Percentiles rank a stretch among this genome's conserved stretches.
phyloP scores from a whole-genome alignment of 208 protist species.

The Trypanosoma scelopori region DNA sequence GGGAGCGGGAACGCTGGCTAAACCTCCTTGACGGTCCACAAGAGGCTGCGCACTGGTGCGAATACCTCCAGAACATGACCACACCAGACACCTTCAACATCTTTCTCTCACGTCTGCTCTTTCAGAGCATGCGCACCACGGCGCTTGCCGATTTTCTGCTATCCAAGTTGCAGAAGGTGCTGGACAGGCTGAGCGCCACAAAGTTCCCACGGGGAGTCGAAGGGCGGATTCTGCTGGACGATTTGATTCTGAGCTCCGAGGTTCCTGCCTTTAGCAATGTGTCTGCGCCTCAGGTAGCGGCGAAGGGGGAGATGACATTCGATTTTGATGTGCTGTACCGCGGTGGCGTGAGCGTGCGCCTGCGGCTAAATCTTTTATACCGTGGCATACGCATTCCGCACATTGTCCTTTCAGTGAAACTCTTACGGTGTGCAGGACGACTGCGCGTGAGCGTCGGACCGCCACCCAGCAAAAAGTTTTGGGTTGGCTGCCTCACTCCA shows the following conservation, averaged over 20 bases:
- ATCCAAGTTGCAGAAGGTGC: slow-evolving; percentile 57
- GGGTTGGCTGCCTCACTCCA: slow-evolving; percentile 68
- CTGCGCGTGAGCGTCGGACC: slow-evolving; percentile 81
- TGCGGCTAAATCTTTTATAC: slow-evolving; percentile 69
- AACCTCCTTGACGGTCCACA: slow-evolving; percentile 45
- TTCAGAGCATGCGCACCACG: slow-evolving; percentile 67
- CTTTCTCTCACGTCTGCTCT: slow-evolving; percentile 73
- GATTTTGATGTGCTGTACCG: slow-evolving; percentile 84
- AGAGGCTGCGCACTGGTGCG: slow-evolving; percentile 63
- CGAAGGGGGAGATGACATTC: slow-evolving; percentile 79
- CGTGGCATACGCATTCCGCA: slow-evolving; percentile 78
- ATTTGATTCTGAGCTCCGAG: slow-evolving; percentile 64
- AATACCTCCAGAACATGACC: slow-evolving; percentile 54
- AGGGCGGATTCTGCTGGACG: slow-evolving; percentile 73
- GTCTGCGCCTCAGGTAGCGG: slow-evolving; percentile 49
- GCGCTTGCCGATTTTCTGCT: slow-evolving; percentile 48
- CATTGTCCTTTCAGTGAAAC: slow-evolving; percentile 60
- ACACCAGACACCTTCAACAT: slow-evolving; percentile 73
- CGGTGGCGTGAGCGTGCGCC: slow-evolving; percentile 62
- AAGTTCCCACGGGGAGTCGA: slow-evolving; percentile 81
- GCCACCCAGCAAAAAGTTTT: slow-evolving; percentile 85
- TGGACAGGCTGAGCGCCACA: slow-evolving; percentile 49
- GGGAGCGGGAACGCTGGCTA: slow-evolving; percentile 71
- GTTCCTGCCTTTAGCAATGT: slow-evolving; percentile 78
- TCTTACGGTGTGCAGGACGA: slow-evolving; percentile 56